Evolutionary conservation across 1,284 basidiomycete species (phyloP).

Genomic region (Boletus sp.): DNA sequence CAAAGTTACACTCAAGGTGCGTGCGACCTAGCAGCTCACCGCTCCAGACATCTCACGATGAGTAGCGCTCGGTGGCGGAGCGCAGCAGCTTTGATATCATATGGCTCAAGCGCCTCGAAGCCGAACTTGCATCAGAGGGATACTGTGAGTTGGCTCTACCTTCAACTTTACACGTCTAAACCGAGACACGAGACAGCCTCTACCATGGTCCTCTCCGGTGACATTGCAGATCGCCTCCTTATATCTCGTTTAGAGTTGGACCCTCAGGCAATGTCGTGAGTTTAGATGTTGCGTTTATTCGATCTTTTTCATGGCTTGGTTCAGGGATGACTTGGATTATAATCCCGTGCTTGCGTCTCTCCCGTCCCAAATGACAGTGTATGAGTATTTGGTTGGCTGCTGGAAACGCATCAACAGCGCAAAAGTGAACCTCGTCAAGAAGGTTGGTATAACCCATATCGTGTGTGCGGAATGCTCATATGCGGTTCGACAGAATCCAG

Average conservation of each 20-base stretch:
- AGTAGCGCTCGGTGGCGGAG: slow-evolving; percentile 68
- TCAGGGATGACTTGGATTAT: slow-evolving; percentile 79
- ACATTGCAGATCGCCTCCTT: slow-evolving; percentile 75
- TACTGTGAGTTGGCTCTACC: slow-evolving; percentile 41
- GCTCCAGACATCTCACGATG: slow-evolving; percentile 3
- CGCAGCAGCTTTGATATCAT: slow-evolving; percentile 67
- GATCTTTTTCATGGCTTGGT: background rate
- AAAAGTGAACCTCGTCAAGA: slow-evolving; percentile 55
- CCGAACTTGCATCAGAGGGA: slow-evolving; percentile 70
- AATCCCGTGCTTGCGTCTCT: slow-evolving; percentile 76
- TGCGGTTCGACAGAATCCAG: slow-evolving; percentile 41
- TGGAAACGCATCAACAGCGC: slow-evolving; percentile 81
- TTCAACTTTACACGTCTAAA: slow-evolving; percentile 2
- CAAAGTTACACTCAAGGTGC: slow-evolving; percentile 76
- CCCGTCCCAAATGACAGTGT: slow-evolving; percentile 75
- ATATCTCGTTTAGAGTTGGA: slow-evolving; percentile 87
- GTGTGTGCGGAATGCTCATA: background rate
- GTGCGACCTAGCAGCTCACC: slow-evolving; percentile 18
- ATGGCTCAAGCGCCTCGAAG: slow-evolving; percentile 78
- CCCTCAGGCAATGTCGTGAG: slow-evolving; percentile 68
- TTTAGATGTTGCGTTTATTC: slow-evolving; percentile 13
- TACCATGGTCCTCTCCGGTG: slow-evolving; percentile 44
- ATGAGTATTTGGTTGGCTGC: slow-evolving; percentile 87
- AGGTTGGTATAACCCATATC: slow-evolving; percentile 38
- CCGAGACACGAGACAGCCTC: slow-evolving; percentile 16